These are phyloP conservation scores for Lasiosphaeriaceae sp. DNA, from an alignment of 495 filamentous ascomycete genomes.

Conservation along the genomic window DNA sequence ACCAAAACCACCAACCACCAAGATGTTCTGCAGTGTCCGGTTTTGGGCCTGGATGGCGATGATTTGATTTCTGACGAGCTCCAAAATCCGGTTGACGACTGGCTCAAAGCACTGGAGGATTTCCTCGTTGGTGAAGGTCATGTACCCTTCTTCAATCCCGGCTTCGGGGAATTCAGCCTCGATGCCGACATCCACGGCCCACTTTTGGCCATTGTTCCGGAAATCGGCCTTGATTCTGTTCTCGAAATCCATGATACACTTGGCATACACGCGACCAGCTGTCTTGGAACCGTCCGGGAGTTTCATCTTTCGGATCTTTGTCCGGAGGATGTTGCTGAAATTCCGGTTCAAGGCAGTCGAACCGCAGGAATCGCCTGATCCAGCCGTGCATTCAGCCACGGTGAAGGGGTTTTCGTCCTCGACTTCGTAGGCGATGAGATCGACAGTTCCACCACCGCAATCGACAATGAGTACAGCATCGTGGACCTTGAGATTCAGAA, in stretches of 20 bases:
- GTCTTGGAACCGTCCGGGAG: constrained; percentile 71
- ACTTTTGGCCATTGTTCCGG: constrained; percentile 76
- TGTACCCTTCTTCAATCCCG: constrained; percentile 73
- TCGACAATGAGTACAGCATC: constrained; percentile 73
- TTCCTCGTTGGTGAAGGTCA: constrained; percentile 80
- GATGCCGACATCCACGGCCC: constrained; percentile 74
- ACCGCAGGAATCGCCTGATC: constrained; percentile 71
- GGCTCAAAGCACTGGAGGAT: constrained; percentile 76
- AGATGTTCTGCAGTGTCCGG: constrained; percentile 65
- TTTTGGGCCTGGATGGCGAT: constrained; percentile 76
- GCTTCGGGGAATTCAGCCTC: constrained; percentile 74
- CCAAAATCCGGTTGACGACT: constrained; percentile 68
- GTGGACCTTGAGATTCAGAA: constrained; percentile 69
- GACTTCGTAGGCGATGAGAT: constrained; percentile 74
- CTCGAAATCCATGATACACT: constrained; percentile 80
- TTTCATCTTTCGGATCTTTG: constrained; percentile 78
- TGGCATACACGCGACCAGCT: constrained; percentile 69
- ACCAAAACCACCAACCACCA: constrained; percentile 72
- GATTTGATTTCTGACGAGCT: constrained; percentile 72
- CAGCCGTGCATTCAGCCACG: constrained; percentile 70
- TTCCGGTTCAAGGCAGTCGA: constrained; percentile 72
- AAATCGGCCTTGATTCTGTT: constrained; percentile 78
- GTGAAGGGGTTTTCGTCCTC: constrained; percentile 73
- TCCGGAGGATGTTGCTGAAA: constrained; percentile 70
- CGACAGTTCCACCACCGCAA: constrained; percentile 71